Evolutionary conservation across 192 early-diverging fungal genomes (phyloP).

Genomic region (Coemansia sp.): DNA sequence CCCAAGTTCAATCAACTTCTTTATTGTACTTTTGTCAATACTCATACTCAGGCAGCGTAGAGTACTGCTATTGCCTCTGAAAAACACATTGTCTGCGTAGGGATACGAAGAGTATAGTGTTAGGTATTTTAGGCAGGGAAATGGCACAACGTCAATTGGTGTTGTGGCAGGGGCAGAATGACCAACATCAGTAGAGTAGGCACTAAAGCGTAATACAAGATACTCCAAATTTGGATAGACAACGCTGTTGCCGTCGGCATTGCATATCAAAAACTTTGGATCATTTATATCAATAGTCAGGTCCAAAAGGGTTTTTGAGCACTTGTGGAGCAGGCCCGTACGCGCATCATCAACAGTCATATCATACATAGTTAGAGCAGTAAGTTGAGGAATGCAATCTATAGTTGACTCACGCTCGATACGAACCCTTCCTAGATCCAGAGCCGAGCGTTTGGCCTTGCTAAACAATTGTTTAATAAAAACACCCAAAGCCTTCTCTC

Average conservation of each 20-base stretch:
- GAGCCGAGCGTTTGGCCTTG: neutral
- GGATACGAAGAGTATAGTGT: neutral
- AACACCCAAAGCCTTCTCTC: neutral
- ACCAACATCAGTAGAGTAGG: no score
- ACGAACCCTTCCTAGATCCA: neutral
- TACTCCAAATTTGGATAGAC: conserved; percentile 1
- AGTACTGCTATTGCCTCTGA: conserved; percentile 3
- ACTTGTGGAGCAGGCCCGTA: neutral
- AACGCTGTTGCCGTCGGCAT: neutral
- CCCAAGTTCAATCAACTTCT: neutral
- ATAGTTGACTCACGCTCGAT: neutral
- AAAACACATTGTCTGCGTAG: conserved; percentile 6
- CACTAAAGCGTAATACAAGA: neutral
- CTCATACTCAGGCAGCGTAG: neutral
- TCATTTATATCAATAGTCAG: neutral
- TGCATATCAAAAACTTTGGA: neutral
- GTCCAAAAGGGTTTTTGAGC: neutral
- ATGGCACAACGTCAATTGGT: neutral
- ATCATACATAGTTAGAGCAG: neutral
- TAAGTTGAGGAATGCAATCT: neutral
- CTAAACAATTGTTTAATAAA: neutral
- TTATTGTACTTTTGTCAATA: neutral
- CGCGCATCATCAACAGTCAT: neutral
- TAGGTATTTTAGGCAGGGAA: neutral
- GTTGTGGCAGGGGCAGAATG: neutral